Evolutionary conservation across 768 basidiomycete species (phyloP).

Genomic region (Podaxis rugospora): DNA sequence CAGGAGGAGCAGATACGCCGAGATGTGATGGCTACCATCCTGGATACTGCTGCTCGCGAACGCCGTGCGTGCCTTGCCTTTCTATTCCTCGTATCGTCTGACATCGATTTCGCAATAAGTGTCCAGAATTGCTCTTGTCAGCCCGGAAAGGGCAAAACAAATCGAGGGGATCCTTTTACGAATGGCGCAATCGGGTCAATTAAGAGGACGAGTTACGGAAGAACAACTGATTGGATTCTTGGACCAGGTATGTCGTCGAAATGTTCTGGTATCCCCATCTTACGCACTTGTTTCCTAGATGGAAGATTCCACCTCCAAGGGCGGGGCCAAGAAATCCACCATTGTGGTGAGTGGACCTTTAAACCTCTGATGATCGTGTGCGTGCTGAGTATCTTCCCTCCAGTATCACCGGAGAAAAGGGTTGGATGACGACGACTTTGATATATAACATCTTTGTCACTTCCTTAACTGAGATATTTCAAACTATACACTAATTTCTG

Average conservation of each 20-base stretch:
- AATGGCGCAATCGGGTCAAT: slow-evolving; percentile 82
- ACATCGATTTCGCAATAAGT: slow-evolving; percentile 39
- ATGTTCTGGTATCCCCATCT: neutral
- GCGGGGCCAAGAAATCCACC: slow-evolving; percentile 50
- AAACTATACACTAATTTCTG: neutral
- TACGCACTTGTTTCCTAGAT: slow-evolving; percentile 10
- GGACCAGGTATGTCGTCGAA: slow-evolving; percentile 60
- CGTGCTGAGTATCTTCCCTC: neutral
- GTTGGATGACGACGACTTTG: slow-evolving; percentile 65
- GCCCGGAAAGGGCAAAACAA: slow-evolving; percentile 73
- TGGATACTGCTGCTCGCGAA: slow-evolving; percentile 77
- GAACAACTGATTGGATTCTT: slow-evolving; percentile 79
- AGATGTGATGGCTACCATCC: slow-evolving; percentile 72
- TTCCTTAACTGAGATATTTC: neutral
- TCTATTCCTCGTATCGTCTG: neutral
- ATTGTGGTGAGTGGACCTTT: slow-evolving; percentile 43
- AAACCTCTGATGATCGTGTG: neutral
- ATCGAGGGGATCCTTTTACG: slow-evolving; percentile 75
- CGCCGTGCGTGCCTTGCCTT: slow-evolving; percentile 47
- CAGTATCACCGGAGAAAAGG: slow-evolving; percentile 67
- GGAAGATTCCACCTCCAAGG: slow-evolving; percentile 45
- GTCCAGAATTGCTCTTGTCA: slow-evolving; percentile 83
- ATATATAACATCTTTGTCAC: slow-evolving; percentile 29
- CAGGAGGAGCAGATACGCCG: slow-evolving; percentile 76
- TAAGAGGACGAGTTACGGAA: slow-evolving; percentile 74